These are phyloP conservation scores for Fusarium ambrosium DNA, from an alignment of 2,329 filamentous ascomycete species.

Conservation along the genomic window DNA sequence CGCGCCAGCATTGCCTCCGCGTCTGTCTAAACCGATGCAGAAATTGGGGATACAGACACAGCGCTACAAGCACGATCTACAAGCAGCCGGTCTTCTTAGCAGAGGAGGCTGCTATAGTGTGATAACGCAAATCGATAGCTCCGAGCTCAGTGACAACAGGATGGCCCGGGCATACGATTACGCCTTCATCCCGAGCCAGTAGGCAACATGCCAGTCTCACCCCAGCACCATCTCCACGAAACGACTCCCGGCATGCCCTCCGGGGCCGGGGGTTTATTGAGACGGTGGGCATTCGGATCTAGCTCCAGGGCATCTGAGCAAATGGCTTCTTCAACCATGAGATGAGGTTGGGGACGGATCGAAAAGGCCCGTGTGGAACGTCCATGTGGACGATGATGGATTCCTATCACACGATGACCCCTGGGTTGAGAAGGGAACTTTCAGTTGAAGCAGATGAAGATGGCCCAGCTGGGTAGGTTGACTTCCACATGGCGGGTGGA, in stretches of 20 bases:
- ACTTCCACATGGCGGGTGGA: conserved; percentile 34
- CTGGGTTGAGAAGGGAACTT: conserved; percentile 15
- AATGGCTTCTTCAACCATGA: conserved; percentile 12
- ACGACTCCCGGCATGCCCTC: conserved; percentile 34
- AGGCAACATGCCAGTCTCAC: conserved; percentile 18
- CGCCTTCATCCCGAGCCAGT: conserved; percentile 25
- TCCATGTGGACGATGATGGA: conserved; percentile 14
- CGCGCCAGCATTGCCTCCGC: conserved; percentile 16
- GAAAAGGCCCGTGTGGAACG: conserved; percentile 24
- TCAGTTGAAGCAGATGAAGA: conserved; percentile 10
- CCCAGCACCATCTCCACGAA: conserved; percentile 28
- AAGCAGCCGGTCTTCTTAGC: conserved; percentile 18
- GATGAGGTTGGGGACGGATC: conserved; percentile 15
- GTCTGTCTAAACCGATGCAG: conserved; percentile 1
- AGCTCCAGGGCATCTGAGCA: conserved; percentile 15
- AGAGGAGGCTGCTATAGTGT: conserved; percentile 22
- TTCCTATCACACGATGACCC: conserved; percentile 21
- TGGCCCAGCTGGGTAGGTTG: conserved; percentile 16
- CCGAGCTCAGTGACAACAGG: conserved; percentile 17
- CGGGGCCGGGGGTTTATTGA: conserved; percentile 28
- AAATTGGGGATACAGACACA: conserved; percentile 25
- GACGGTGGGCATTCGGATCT: conserved; percentile 30
- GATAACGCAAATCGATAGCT: conserved; percentile 33
- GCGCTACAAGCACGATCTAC: conserved; percentile 24
- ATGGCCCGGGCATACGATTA: conserved; percentile 37